Base-by-base conservation (phyloP, 768 basidiomycete species). In the Mycena vulgaris region DNA sequence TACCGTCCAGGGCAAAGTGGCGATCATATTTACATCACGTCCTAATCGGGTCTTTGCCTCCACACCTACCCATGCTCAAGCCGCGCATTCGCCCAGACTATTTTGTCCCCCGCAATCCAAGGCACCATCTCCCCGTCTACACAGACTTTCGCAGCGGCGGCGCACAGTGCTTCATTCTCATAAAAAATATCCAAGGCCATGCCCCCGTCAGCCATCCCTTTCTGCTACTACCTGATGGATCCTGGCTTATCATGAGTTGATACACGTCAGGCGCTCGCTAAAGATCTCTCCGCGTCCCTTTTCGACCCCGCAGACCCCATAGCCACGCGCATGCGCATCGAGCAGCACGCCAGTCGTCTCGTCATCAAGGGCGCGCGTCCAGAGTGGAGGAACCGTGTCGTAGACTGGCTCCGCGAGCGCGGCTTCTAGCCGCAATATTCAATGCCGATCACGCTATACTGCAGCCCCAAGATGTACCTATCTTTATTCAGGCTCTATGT, bases 111-210 rank as follows among this genome's bases (percentile, higher is more conserved):
- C 88, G 93, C 69, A 94, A 93, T 79, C 78, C 87, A 53, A 85
- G 85, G 57, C 91, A 92, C 35, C 87, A 87, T 55, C 84, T 95
- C 33, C 93, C 93, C 49, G 92, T 95, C 28, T 94, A 94, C 78
- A 88, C 91, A 31, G 92, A 94, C 77, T 77, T 93, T 51, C 89
- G 91, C 70, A 93, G 92, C 77, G 88, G 81, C 33, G 88, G 91
- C 67, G 87, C 89, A 5, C 87, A 89, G 63, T 82, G 89, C 69
- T 81, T 88, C 39, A 79, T 92, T 49, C 84, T 87, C 51, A 84
- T 95, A 66, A 87, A 90, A 60, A 92, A 94, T 79, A 83, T 95
- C 11, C 85, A 93, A 66, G 94, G 93, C 23, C 85, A 88, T 70
- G 75, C 82, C 68, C 79, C 84, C 65, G 93, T 93, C 76, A 71